Percentiles rank a stretch among this genome's conserved stretches.
phyloP scores from a whole-genome alignment of 805 yeast genomes.

The Yarrowia sp. region DNA sequence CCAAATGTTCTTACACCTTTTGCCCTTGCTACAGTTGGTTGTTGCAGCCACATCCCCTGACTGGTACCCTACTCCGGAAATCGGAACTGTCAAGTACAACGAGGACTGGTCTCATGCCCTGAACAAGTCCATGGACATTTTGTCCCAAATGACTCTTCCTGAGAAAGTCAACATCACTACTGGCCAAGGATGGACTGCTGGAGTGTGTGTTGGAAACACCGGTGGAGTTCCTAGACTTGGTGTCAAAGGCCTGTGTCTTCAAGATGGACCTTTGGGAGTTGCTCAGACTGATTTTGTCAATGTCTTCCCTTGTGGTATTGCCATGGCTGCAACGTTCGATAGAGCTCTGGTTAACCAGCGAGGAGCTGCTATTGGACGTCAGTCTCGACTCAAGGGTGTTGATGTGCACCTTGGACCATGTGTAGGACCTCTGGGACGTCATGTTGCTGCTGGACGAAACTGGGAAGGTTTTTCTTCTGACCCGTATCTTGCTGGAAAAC shows the following conservation, averaged over 20 bases:
- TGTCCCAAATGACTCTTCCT: slow-evolving; percentile 54
- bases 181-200: slow-evolving; percentile 63
- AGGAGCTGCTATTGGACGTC: slow-evolving; percentile 58
- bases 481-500: slow-evolving; percentile 57
- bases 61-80: slow-evolving; percentile 32
- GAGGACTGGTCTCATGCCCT: slow-evolving; percentile 55
- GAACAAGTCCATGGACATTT: slow-evolving; percentile 53
- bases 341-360: slow-evolving; percentile 50
- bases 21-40: not conserved
- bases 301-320: slow-evolving; percentile 57
- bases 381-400: slow-evolving; percentile 54
- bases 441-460: slow-evolving; percentile 63
- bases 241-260: slow-evolving; percentile 55
- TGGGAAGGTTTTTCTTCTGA: slow-evolving; percentile 66
- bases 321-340: slow-evolving; percentile 59
- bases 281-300: slow-evolving; percentile 54
- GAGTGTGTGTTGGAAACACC: slow-evolving; percentile 53
- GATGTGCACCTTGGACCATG: slow-evolving; percentile 57
- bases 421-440: slow-evolving; percentile 59
- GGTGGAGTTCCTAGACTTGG: slow-evolving; percentile 56
- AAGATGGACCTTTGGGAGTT: slow-evolving; percentile 64
- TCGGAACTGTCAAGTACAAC: slow-evolving; percentile 25
- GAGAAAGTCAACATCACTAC: slow-evolving; percentile 64
- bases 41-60: slow-evolving; percentile 25
- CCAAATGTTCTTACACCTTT: no score